Percentiles rank a stretch among this genome's conserved stretches.
Evolutionary conservation across 139 green algal genomes (phyloP).

Genomic region (Astrephomene gubernaculifera): DNA sequence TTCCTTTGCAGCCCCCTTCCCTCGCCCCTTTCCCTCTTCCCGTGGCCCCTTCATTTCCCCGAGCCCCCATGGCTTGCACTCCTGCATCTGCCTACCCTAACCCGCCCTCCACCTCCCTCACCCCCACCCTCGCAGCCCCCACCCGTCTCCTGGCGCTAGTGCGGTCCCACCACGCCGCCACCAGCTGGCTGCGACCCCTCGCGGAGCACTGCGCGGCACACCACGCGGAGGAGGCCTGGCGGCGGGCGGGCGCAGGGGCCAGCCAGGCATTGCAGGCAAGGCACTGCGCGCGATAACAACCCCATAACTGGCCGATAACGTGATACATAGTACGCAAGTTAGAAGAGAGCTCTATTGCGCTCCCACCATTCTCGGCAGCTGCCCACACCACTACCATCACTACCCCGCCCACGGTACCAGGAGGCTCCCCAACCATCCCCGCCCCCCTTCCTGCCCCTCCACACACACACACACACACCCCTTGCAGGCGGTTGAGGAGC

Average conservation of each 20-base stretch:
- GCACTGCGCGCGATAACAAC: background rate
- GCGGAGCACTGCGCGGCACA: constrained; percentile 17
- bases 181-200: background rate
- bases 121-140: background rate
- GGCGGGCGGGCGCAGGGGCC: background rate
- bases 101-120: background rate
- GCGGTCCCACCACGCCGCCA: background rate
- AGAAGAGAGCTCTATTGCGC: too few relatives aligned
- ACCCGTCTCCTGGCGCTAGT: background rate
- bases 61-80: too few relatives aligned
- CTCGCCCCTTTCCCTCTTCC: background rate
- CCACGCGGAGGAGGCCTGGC: background rate
- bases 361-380: too few relatives aligned
- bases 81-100: too few relatives aligned
- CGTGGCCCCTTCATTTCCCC: background rate
- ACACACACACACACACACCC: too few relatives aligned
- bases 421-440: background rate
- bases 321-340: too few relatives aligned
- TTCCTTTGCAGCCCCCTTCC: background rate
- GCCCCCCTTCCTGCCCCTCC: background rate
- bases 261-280: background rate
- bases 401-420: background rate
- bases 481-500: background rate
- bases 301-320: too few relatives aligned
- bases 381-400: background rate